Evolutionary conservation across 345 rosid genomes (phyloP).

Genomic region (Eucalyptus sp.): DNA sequence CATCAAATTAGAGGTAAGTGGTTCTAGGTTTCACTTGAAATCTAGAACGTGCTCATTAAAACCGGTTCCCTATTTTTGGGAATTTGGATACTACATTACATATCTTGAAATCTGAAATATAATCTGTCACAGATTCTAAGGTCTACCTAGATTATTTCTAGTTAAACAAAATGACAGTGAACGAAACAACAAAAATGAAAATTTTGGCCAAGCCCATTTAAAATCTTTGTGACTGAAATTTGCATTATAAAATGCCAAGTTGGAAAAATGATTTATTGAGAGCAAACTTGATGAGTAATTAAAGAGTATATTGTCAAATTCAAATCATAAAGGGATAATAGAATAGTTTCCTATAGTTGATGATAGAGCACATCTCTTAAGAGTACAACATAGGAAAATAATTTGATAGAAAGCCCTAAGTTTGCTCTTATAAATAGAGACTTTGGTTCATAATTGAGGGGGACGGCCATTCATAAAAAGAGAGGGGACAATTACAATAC

Average conservation of each 20-base stretch:
- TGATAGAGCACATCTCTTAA: not conserved
- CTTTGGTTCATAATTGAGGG: not conserved
- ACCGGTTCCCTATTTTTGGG: no score
- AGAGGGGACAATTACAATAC: not conserved
- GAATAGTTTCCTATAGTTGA: not conserved
- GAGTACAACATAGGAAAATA: not conserved
- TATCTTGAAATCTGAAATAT: accelerated
- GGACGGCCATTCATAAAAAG: not conserved
- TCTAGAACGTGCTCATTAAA: no score
- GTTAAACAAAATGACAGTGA: no score
- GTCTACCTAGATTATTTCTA: no score
- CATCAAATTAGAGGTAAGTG: no score
- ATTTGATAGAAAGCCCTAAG: not conserved
- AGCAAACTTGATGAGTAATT: not conserved
- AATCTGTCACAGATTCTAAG: accelerated
- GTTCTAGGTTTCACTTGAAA: no score
- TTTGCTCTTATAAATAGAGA: not conserved
- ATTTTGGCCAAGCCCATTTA: no score
- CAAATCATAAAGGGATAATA: not conserved
- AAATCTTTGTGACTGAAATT: no score
- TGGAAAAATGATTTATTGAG: not conserved
- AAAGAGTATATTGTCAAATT: no score
- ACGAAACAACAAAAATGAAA: no score
- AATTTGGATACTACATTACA: no score
- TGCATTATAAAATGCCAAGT: no score